A percentile compares a stretch with the other conserved stretches of the same genome.
Evolutionary conservation across 441 rosid genomes (phyloP).

Genomic region (Kokia cookei): DNA sequence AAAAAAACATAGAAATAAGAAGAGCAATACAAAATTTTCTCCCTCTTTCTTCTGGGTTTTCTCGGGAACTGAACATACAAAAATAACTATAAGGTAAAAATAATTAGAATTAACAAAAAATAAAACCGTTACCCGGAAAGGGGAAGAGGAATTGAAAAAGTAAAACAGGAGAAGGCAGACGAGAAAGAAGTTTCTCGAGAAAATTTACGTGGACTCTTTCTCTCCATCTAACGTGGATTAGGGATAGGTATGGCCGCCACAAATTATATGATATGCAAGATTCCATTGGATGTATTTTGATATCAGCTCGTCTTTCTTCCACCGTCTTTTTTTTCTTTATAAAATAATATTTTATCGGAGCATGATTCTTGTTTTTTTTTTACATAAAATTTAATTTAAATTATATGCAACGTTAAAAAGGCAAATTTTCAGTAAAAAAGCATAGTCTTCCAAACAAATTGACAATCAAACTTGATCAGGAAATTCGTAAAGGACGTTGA

Average conservation of each 20-base stretch:
- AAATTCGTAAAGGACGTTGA: neutral
- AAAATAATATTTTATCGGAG: neutral
- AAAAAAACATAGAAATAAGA: neutral
- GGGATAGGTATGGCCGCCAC: neutral
- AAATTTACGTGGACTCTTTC: neutral
- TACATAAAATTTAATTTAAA: too few species aligned
- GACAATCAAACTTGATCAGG: neutral
- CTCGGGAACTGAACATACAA: neutral
- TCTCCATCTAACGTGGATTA: neutral
- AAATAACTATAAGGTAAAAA: neutral
- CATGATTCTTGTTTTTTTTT: neutral
- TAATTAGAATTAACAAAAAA: neutral
- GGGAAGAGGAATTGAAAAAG: neutral
- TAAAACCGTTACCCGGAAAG: neutral
- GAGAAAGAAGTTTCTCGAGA: neutral
- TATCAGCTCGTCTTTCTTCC: neutral
- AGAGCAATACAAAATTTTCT: neutral
- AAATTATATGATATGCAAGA: neutral
- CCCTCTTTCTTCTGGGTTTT: neutral
- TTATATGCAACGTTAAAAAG: too few species aligned
- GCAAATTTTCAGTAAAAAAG: neutral
- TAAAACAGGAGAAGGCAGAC: neutral
- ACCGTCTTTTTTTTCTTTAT: neutral
- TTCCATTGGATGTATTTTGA: neutral
- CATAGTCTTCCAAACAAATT: neutral